Conservation (phyloP, 1,284 basidiomycete genomes). For the Amylostereum areolatum region DNA sequence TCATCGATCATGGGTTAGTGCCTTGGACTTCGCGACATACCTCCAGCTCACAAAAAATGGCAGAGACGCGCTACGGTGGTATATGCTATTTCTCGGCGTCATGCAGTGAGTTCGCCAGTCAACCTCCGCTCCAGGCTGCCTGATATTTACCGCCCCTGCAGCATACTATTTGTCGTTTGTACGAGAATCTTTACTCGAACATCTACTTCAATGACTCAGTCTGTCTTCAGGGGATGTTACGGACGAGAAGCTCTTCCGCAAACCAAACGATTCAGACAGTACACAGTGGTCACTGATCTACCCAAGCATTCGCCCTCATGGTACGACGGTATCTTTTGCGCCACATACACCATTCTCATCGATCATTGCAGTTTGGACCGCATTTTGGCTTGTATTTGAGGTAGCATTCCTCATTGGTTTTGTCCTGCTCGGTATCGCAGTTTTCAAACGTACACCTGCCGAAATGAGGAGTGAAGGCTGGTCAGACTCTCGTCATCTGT, state of each 20-base stretch:
- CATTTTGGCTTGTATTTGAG: constrained; percentile 70
- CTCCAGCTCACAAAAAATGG: constrained; percentile 4
- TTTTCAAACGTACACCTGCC: constrained; percentile 48
- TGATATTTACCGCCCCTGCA: constrained; percentile 21
- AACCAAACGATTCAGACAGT: constrained; percentile 77
- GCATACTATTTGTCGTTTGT: constrained; percentile 76
- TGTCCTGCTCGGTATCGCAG: constrained; percentile 61
- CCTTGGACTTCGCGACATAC: constrained; percentile 3
- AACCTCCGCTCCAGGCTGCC: constrained; percentile 3
- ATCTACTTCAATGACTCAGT: background rate
- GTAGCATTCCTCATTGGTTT: constrained; percentile 63
- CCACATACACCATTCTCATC: background rate
- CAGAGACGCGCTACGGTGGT: constrained; percentile 69
- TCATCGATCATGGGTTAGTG: constrained; percentile 73
- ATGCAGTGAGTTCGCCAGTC: constrained; percentile 62
- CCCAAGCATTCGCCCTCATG: constrained; percentile 58
- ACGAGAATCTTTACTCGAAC: constrained; percentile 19
- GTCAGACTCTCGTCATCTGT: constrained; percentile 17
- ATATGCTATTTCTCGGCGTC: constrained; percentile 74
- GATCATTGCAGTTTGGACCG: constrained; percentile 58
- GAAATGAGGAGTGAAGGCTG: constrained; percentile 34
- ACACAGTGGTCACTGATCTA: constrained; percentile 71
- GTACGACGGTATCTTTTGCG: constrained; percentile 32
- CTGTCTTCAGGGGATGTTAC: constrained; percentile 66
- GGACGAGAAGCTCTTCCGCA: constrained; percentile 82